Base-by-base conservation (phyloP, 2,329 filamentous ascomycete species). In the Tolypocladium nubicola region DNA sequence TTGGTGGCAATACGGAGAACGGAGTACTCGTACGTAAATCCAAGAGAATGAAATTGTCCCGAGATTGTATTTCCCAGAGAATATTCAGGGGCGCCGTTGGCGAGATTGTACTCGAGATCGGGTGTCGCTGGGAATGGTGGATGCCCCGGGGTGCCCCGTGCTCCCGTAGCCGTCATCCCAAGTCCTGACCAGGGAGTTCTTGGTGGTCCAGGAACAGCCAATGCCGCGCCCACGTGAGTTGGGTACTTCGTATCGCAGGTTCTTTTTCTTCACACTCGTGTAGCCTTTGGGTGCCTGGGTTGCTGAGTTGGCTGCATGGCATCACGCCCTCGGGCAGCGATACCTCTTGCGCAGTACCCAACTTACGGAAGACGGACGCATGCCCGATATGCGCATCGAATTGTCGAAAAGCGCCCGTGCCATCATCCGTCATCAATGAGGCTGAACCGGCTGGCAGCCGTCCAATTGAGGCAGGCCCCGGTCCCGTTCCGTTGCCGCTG, bases 211-310 rank as follows among this genome's bases (percentile, higher is more conserved):
- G 52, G 52, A 53, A 53, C 37, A 35, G 40, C 57, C 57, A 58
- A 55, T 57, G 50, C 56, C n/a, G 50, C 23, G 40, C 52, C 56
- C 56, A 57, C 56, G 56, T 57, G 26, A 30, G 26, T 30, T 30
- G 26, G 26, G 4, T 30, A 6, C 26, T 30, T 30, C 26, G 26
- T 30, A 30, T 30, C 26, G 26, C 26, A 30, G 26, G 26, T 30
- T 30, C 26, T 30, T 30, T 30, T 30, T 5, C 3, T 5, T 5
- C 26, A 6, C 3, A 30, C 26, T 30, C 26, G 26, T 26, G 26
- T 11, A 21, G 6, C 4, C n/a, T 6, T 43, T n/a, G 41, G 23
- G 21, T 43, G n/a, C 41, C 5, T 23, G 43, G 43, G 43, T 30
- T 30, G 43, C 41, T 4, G 11, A 37, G 35, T 37, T 5, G 35